Conservation (phyloP, 768 basidiomycete genomes). For the Pholiota conissans region DNA sequence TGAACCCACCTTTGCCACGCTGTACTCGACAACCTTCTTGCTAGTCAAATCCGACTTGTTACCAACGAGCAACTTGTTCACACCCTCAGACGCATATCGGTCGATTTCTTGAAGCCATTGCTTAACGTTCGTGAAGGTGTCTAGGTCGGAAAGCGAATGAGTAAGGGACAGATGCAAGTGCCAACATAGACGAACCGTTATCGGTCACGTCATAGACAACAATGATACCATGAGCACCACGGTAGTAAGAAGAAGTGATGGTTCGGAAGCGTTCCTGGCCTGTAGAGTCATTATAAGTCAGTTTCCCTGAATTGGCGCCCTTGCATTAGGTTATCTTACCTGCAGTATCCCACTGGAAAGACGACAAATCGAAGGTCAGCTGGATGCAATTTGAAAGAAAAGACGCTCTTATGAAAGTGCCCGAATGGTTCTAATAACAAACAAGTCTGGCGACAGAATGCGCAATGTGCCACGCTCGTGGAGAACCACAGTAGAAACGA, state of each 20-base stretch:
- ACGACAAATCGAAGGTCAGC: constrained; percentile 27
- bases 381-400: background rate
- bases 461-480: constrained; percentile 7
- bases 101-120: constrained; percentile 94
- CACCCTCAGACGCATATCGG: constrained; percentile 95
- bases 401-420: background rate
- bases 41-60: constrained; percentile 98
- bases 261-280: constrained; percentile 99
- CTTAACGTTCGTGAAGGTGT: constrained; percentile 94
- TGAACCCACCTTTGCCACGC: constrained; percentile 71
- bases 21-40: constrained; percentile 94
- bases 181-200: constrained; percentile 56
- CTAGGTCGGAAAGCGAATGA: constrained; percentile 36
- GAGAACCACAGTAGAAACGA: constrained; percentile 1
- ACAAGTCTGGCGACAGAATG: background rate
- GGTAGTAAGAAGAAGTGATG: constrained; percentile 99
- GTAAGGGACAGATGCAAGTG: background rate
- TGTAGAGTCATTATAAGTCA: constrained; percentile 25
- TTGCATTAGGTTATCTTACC: constrained; percentile 43
- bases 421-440: background rate
- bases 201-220: constrained; percentile 99
- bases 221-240: constrained; percentile 97
- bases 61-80: constrained; percentile 97
- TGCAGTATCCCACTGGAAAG: constrained; percentile 92
- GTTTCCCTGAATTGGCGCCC: background rate